Evolutionary conservation across 2,329 filamentous ascomycete species (phyloP).

Genomic region (Cladosporium oxysporum): DNA sequence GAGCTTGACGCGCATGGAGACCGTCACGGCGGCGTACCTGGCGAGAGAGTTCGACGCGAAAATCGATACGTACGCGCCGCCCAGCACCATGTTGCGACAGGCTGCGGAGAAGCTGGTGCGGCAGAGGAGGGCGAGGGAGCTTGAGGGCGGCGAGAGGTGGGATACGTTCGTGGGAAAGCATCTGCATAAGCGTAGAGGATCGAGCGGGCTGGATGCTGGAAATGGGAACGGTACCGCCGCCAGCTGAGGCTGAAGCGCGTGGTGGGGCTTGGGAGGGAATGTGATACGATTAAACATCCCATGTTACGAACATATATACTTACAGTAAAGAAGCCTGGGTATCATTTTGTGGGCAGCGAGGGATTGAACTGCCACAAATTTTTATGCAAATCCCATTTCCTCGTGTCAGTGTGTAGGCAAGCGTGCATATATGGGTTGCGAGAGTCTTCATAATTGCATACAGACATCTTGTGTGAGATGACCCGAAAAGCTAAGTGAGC

Average conservation of each 20-base stretch:
- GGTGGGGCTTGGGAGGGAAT: not conserved
- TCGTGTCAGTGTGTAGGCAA: too few relatives aligned
- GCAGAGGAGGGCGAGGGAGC: constrained; percentile 47
- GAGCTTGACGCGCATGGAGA: constrained; percentile 48
- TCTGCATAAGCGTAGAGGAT: constrained; percentile 6
- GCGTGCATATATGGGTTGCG: too few relatives aligned
- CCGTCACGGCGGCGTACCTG: constrained; percentile 45
- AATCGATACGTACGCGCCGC: constrained; percentile 48
- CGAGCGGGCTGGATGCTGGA: not conserved
- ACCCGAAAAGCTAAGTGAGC: too few relatives aligned
- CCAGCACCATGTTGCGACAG: constrained; percentile 47
- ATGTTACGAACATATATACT: not conserved
- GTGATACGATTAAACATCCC: not conserved
- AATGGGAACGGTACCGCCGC: not conserved
- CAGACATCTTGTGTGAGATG: not conserved
- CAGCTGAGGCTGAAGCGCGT: not conserved
- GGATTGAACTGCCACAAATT: not conserved
- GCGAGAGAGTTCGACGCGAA: constrained; percentile 39
- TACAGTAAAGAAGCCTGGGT: not conserved
- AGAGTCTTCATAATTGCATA: too few relatives aligned
- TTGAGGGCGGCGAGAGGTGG: constrained; percentile 36
- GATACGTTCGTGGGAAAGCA: constrained; percentile 34
- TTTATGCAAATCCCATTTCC: not conserved
- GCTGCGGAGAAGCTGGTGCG: constrained; percentile 51
- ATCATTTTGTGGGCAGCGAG: not conserved